Base-by-base conservation (phyloP, 768 basidiomycete genomes). In the Lactarius sp. region DNA sequence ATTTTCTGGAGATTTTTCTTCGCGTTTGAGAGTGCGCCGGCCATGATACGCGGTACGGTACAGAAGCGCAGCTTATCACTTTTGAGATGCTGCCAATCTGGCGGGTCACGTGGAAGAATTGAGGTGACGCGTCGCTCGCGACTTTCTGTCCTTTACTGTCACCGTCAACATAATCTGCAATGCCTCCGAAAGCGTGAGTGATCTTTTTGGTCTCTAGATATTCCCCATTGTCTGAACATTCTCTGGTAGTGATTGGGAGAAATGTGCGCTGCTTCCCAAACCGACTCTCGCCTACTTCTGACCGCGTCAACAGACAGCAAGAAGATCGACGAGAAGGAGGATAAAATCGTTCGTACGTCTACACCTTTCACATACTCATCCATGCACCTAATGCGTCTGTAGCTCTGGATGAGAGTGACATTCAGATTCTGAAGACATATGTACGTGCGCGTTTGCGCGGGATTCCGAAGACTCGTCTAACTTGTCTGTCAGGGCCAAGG, bases 371-470 rank as follows among this genome's bases (percentile, higher is more conserved):
- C 7, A 22, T 3, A 44, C 36, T 31, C 8, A 4, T 18, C 62
- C 22, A 57, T 10, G 41, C 27, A 39, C 12, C 68, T 71, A 33
- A 74, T 52, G 4, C 34, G 34, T 42, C 3, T 56, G 3, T 64
- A 97, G 96, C 89, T 56, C 86, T 99, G 66, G 97, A 98, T 72
- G 96, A 98, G 70, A 94, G 92, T 68, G 97, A 98, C 73, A 99
- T 99, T 56, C 96, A 98, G 75, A 97, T 99, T 69, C 85, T 99
- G 67, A 97, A 98, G 80, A 99, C 96, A 64, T 98, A 98, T 75
- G 96, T 93, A 75, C 64, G 86, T 70, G 52, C 33, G 14, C 31
- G 12, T 59, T 41, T 42, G 22, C 20, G 7, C 39, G 14, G 1
- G 42, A 8, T 39, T 39, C 31, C 9, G 39, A 14, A n/a, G 39